Evolutionary conservation across 192 early-diverging fungal species (phyloP).

Genomic region (Coemansia guatemalensis): DNA sequence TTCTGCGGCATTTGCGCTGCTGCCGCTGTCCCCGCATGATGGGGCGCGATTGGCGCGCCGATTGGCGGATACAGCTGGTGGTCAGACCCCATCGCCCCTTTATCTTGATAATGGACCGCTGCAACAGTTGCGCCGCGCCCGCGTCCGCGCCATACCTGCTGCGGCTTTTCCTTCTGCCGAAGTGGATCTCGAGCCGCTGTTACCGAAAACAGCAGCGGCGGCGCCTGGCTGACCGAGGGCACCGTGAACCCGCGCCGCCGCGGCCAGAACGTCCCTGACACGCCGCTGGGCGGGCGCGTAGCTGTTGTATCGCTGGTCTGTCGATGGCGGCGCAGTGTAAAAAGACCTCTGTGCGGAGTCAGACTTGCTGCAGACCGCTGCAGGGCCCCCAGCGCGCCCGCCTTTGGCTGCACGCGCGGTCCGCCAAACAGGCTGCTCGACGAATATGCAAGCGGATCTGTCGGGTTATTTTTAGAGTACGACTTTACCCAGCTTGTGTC

Average conservation of each 20-base stretch:
- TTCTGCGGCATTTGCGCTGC: neutral
- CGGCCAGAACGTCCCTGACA: constrained; percentile 23
- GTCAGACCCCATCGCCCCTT: neutral
- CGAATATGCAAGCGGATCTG: constrained; percentile 40
- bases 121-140: neutral
- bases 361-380: constrained; percentile 39
- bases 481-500: constrained; percentile 41
- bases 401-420: constrained; percentile 10
- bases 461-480: constrained; percentile 18
- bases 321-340: constrained; percentile 36
- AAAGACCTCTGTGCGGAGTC: constrained; percentile 31
- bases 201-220: constrained; percentile 2
- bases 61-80: constrained; percentile 5
- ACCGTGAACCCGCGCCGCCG: constrained; percentile 44
- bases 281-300: constrained; percentile 33
- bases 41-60: constrained; percentile 21
- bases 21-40: constrained; percentile 1
- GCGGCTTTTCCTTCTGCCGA: neutral
- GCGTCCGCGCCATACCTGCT: constrained; percentile 2
- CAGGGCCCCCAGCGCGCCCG: constrained; percentile 21
- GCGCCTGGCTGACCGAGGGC: constrained; percentile 29
- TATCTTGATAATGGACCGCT: neutral
- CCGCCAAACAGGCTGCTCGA: constrained; percentile 46
- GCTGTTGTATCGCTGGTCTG: constrained; percentile 40
- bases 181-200: neutral